Conservation (phyloP, 306 rosid species). For the Rosa persica region DNA sequence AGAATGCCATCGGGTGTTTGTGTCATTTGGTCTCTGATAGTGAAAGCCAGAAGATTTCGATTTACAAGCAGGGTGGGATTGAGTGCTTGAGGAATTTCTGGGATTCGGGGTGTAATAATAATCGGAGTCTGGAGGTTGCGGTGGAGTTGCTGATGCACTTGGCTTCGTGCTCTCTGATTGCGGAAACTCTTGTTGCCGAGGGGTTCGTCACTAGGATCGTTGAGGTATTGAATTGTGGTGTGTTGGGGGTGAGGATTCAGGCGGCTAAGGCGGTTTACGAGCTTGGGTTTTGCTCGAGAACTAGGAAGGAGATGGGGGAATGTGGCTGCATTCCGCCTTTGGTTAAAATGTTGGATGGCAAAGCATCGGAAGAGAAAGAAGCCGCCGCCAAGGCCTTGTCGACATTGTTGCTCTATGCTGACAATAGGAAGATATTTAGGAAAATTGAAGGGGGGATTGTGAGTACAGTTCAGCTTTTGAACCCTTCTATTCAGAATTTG, state of each 20-base stretch:
- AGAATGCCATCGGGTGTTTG: conserved; percentile 76
- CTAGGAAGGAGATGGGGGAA: conserved; percentile 82
- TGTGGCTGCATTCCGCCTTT: conserved; percentile 56
- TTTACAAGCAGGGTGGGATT: conserved; percentile 70
- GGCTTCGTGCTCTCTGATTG: conserved; percentile 43
- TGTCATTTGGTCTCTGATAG: conserved; percentile 60
- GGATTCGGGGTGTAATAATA: conserved; percentile 51
- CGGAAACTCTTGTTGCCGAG: conserved; percentile 57
- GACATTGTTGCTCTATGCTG: conserved; percentile 37
- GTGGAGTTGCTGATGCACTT: conserved; percentile 64
- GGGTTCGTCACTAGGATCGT: conserved; percentile 58
- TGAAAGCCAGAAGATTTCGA: conserved; percentile 50
- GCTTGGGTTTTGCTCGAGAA: conserved; percentile 54
- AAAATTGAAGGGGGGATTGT: conserved; percentile 69
- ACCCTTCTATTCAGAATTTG: conserved; percentile 63
- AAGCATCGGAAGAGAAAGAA: conserved; percentile 79
- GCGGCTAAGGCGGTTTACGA: conserved; percentile 69
- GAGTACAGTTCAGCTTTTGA: conserved; percentile 67
- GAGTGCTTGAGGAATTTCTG: conserved; percentile 74
- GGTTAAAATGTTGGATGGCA: conserved; percentile 88
- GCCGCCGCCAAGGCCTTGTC: conserved; percentile 78
- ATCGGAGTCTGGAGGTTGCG: conserved; percentile 62
- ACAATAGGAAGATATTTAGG: conserved; percentile 56
- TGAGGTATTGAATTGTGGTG: conserved; percentile 57
- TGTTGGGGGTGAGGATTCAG: conserved; percentile 66